Conservation (phyloP, 2,329 filamentous ascomycete species). For the Alternaria consortialis region DNA sequence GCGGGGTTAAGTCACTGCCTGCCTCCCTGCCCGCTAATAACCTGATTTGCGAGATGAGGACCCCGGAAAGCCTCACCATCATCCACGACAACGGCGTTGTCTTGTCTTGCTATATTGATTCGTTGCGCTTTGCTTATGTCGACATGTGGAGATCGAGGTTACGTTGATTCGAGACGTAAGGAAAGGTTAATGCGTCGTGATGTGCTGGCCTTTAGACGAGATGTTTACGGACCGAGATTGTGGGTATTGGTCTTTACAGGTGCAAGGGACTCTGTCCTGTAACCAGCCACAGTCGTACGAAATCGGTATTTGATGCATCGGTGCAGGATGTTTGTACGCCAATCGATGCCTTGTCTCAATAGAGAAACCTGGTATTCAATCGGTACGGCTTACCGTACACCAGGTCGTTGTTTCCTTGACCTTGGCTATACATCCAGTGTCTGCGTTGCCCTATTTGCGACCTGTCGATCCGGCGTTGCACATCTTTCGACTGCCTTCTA, state of each 20-base stretch:
- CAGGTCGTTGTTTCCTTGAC: not conserved
- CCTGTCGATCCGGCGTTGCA: not conserved
- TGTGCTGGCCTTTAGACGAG: conserved; percentile 1
- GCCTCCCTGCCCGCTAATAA: not conserved
- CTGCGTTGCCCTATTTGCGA: not conserved
- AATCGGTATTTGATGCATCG: not conserved
- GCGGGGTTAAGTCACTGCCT: not conserved
- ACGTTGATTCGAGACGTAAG: not conserved
- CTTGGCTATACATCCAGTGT: not conserved
- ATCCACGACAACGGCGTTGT: not conserved
- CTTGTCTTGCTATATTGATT: not conserved
- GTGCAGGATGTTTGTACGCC: not conserved
- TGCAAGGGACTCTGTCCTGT: not conserved
- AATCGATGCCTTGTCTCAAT: not conserved
- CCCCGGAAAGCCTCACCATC: not conserved
- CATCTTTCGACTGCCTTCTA: not conserved
- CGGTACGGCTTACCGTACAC: not conserved
- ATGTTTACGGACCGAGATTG: not conserved
- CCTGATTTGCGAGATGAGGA: not conserved
- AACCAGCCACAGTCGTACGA: not conserved
- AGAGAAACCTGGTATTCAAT: not conserved
- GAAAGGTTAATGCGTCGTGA: not conserved
- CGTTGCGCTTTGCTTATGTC: not conserved
- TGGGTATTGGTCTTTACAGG: not conserved
- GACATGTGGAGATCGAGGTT: not conserved